A percentile compares a stretch with the other conserved stretches of the same genome.
phyloP scores from a whole-genome alignment of 345 rosid genomes.

The Camelina laxa region DNA sequence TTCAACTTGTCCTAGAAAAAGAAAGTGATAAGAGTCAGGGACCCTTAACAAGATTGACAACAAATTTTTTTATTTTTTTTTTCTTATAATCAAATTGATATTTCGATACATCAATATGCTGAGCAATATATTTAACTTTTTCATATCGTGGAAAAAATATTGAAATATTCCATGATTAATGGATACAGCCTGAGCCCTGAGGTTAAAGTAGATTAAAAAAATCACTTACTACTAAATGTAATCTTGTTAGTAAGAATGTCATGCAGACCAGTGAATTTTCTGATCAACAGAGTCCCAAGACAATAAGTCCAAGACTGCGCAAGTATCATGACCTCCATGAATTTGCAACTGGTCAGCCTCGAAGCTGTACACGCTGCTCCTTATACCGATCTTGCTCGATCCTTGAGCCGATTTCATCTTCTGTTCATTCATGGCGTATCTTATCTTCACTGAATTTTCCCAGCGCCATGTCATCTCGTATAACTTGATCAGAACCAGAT shows the following conservation, averaged over 20 bases:
- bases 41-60: background rate
- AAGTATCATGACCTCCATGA: slow-evolving; percentile 57
- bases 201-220: slow-evolving; percentile 10
- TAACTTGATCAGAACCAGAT: slow-evolving; percentile 51
- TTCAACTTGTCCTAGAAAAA: background rate
- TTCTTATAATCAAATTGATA: background rate
- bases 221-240: background rate
- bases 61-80: background rate
- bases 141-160: background rate
- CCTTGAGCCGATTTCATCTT: slow-evolving; percentile 46
- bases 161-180: background rate
- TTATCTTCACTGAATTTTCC: slow-evolving; percentile 63
- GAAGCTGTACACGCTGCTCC: slow-evolving; percentile 49
- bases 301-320: slow-evolving; percentile 48
- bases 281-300: slow-evolving; percentile 56
- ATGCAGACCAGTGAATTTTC: slow-evolving; percentile 11
- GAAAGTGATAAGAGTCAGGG: background rate
- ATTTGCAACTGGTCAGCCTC: slow-evolving; percentile 55
- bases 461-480: slow-evolving; percentile 66
- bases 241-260: slow-evolving; percentile 1
- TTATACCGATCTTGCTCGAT: slow-evolving; percentile 63
- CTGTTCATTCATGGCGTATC: slow-evolving; percentile 50
- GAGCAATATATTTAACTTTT: background rate
- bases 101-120: background rate
- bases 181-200: background rate